A percentile compares a stretch with the other conserved stretches of the same genome.
These are phyloP conservation scores for Eimeria maxima DNA, from an alignment of 169 alveolate genomes.

Conservation along the genomic window DNA sequence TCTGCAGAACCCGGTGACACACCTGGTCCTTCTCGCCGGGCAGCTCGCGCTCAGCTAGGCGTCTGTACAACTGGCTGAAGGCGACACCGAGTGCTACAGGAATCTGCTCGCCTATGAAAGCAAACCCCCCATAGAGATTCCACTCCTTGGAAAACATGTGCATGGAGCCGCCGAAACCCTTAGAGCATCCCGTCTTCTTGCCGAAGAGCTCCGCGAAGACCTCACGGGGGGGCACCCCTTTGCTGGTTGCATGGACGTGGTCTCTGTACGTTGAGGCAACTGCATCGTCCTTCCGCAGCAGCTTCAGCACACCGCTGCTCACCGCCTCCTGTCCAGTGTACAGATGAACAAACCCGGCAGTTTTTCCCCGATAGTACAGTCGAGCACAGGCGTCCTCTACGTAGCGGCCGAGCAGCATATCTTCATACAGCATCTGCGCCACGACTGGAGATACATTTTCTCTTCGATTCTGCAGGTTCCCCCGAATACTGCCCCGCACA, in stretches of 20 bases:
- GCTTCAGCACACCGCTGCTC: constrained; percentile 92
- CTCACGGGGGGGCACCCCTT: constrained; percentile 91
- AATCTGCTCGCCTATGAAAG: constrained; percentile 94
- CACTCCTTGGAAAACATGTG: constrained; percentile 91
- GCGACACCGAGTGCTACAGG: constrained; percentile 89
- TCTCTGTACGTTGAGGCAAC: constrained; percentile 94
- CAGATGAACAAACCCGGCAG: constrained; percentile 94
- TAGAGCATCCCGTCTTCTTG: constrained; percentile 91
- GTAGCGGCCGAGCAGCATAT: constrained; percentile 90
- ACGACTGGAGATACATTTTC: constrained; percentile 84
- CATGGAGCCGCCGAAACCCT: constrained; percentile 96
- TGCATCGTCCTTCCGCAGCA: constrained; percentile 90
- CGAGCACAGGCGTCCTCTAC: constrained; percentile 93
- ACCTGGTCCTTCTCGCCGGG: constrained; percentile 73
- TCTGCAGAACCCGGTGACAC: neutral
- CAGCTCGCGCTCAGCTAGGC: constrained; percentile 76
- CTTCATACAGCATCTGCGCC: constrained; percentile 90
- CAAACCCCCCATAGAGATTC: constrained; percentile 94
- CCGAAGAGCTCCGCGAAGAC: constrained; percentile 94
- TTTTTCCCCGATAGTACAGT: constrained; percentile 90
- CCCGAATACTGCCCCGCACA: constrained; percentile 60
- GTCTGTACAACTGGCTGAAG: constrained; percentile 85
- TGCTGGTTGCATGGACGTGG: constrained; percentile 92
- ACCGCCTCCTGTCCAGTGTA: constrained; percentile 95
- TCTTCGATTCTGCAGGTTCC: constrained; percentile 30